Evolutionary conservation across 2,329 filamentous ascomycete genomes (phyloP), one percentile per base, ranked within the genome.

Genomic region (Onygenales sp.): DNA sequence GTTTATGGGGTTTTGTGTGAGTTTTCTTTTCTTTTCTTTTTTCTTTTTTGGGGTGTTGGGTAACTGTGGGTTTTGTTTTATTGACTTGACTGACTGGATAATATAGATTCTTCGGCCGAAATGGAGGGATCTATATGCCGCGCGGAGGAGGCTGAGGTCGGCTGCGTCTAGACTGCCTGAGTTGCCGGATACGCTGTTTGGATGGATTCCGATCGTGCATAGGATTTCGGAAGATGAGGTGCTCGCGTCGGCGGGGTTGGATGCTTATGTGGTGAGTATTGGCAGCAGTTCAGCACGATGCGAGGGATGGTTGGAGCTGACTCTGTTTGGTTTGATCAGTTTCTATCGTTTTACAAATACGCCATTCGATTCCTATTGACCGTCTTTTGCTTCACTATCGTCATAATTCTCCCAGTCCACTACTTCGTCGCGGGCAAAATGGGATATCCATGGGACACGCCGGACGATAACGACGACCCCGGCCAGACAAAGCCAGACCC

Each of bases 341-440:
- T 98, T 66, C 77, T 98, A 11, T 82, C 86, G 13, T 98, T 98
- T 71, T 97, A 96, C 77, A 94, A 91, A 67, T 93, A 97, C 83
- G 86, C 92, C 10, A 87, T 90, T 59, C 88, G 86, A 57, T 86
- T 96, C 61, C 84, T 97, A 49, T 74, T 81, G 13, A 74, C 87
- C 50, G 86, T 94, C 62, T 81, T 93, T 53, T 82, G 95, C 68
- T 89, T 97, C 63, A 86, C 91, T 32, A 76, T 87, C 37, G 77
- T 81, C 13, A 81, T 98, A 3, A 85, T 98, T 59, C 85, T 86
- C 57, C 94, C 93, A 0, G 86, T 98, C 54, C 94, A 97, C 65
- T 78, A 80, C 54, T 80, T 81, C 55, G 94, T 79, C 54, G 73
- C 71, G 3, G 72, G 71, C n/a, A 63, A 72, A 52, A 68, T 64